Evolutionary conservation across 805 yeast genomes (phyloP).

Genomic region (Henningerozyma blattae): DNA sequence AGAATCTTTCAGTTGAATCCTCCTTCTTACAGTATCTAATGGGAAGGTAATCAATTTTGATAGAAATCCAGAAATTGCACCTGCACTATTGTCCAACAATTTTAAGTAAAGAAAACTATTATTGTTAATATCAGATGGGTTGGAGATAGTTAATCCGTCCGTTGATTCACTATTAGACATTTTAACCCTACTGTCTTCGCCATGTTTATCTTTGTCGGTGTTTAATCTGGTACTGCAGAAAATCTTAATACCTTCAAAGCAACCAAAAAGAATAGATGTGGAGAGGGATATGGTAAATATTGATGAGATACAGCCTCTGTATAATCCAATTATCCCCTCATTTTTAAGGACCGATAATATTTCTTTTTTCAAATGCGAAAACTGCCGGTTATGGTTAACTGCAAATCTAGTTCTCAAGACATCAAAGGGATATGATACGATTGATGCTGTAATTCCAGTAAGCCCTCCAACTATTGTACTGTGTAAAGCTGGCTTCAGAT

Average conservation of each 20-base stretch:
- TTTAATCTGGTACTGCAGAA: slow-evolving; percentile 23
- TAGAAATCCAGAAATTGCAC: slow-evolving; percentile 56
- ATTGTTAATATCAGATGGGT: background rate
- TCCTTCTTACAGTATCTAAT: slow-evolving; percentile 66
- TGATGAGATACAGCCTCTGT: slow-evolving; percentile 37
- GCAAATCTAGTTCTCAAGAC: slow-evolving; percentile 78
- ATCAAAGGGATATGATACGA: slow-evolving; percentile 79
- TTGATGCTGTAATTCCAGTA: slow-evolving; percentile 68
- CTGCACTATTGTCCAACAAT: slow-evolving; percentile 49
- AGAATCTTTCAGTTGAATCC: slow-evolving; percentile 44
- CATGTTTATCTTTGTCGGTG: slow-evolving; percentile 3
- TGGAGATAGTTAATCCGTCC: too few relatives aligned
- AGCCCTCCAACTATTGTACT: slow-evolving; percentile 53
- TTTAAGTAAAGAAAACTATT: background rate
- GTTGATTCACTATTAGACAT: too few relatives aligned
- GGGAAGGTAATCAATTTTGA: slow-evolving; percentile 77
- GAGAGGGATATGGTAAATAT: slow-evolving; percentile 54
- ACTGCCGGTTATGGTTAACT: slow-evolving; percentile 35
- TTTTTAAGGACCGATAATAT: slow-evolving; percentile 22
- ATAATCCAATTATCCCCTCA: slow-evolving; percentile 38
- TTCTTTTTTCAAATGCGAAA: slow-evolving; percentile 14
- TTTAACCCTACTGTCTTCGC: slow-evolving; percentile 1
- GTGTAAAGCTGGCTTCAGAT: slow-evolving; percentile 19
- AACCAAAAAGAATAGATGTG: slow-evolving; percentile 65
- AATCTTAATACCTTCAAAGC: slow-evolving; percentile 37